Conservation (phyloP, 2,329 filamentous ascomycete genomes). For the Fusarium anthophilum region DNA sequence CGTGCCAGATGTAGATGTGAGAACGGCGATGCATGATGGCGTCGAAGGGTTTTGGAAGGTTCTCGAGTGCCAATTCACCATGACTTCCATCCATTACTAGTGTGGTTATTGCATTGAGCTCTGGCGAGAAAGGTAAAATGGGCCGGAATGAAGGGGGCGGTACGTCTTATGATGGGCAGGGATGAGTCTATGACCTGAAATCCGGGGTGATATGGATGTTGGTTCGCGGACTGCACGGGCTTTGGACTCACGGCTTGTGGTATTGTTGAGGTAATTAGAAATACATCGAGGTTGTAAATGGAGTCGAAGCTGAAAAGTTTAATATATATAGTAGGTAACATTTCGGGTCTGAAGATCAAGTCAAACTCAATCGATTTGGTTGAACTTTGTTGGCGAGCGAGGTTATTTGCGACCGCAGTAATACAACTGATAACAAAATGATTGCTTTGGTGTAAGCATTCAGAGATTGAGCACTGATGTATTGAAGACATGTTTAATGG, state of each 20-base stretch:
- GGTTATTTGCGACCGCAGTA: background rate
- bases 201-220: slow-evolving; percentile 10
- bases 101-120: background rate
- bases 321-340: background rate
- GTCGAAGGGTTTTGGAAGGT: slow-evolving; percentile 14
- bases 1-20: slow-evolving; percentile 8
- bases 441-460: background rate
- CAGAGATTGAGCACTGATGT: background rate
- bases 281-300: background rate
- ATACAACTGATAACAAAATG: background rate
- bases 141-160: slow-evolving; percentile 23
- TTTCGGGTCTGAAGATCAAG: slow-evolving; percentile 8
- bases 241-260: background rate
- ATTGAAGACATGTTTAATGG: too few relatives aligned
- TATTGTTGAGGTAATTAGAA: background rate
- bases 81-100: background rate
- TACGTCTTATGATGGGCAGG: slow-evolving; percentile 10
- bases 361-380: slow-evolving; percentile 26
- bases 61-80: background rate
- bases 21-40: slow-evolving; percentile 33
- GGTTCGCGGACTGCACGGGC: background rate
- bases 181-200: slow-evolving; percentile 12
- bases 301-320: background rate
- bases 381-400: slow-evolving; percentile 14
- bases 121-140: slow-evolving; percentile 13